Conservation (phyloP, 164 flowering plant species). For the Aristolochia fimbriata region DNA sequence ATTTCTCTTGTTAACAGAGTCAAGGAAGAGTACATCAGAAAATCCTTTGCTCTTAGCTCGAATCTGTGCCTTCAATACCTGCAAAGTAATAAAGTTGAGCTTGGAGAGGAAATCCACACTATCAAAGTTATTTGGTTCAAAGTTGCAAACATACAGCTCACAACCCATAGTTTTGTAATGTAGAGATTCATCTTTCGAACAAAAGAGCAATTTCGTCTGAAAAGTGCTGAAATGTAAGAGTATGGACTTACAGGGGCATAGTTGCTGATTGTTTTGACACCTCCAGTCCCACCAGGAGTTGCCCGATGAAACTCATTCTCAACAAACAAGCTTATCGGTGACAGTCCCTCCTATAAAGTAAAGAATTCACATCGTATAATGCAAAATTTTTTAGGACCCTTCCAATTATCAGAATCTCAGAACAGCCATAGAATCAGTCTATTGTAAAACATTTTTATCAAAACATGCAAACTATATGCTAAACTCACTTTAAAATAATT, state of each 20-base stretch:
- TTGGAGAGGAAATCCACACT: too few species aligned
- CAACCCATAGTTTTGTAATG: too few species aligned
- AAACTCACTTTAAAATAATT: slow-evolving; percentile 71
- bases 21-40: slow-evolving; percentile 61
- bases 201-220: too few species aligned
- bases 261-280: slow-evolving; percentile 85
- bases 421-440: background rate
- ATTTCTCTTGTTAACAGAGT: slow-evolving; percentile 36
- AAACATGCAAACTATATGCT: too few species aligned
- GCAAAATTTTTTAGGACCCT: too few species aligned
- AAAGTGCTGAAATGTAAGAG: background rate
- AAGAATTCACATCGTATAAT: too few species aligned
- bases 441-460: background rate
- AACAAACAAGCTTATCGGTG: slow-evolving; percentile 73
- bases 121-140: too few species aligned
- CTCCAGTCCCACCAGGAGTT: slow-evolving; percentile 94
- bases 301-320: slow-evolving; percentile 86
- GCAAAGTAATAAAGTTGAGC: background rate
- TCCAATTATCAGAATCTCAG: too few species aligned
- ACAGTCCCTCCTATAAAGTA: slow-evolving; percentile 64
- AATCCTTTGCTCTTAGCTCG: slow-evolving; percentile 51
- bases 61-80: slow-evolving; percentile 40
- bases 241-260: slow-evolving; percentile 73
- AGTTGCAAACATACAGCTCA: too few species aligned
- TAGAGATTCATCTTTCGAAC: too few species aligned